These are phyloP conservation scores for Filosporella fistucella DNA, from an alignment of 495 filamentous ascomycete genomes.

Conservation along the genomic window DNA sequence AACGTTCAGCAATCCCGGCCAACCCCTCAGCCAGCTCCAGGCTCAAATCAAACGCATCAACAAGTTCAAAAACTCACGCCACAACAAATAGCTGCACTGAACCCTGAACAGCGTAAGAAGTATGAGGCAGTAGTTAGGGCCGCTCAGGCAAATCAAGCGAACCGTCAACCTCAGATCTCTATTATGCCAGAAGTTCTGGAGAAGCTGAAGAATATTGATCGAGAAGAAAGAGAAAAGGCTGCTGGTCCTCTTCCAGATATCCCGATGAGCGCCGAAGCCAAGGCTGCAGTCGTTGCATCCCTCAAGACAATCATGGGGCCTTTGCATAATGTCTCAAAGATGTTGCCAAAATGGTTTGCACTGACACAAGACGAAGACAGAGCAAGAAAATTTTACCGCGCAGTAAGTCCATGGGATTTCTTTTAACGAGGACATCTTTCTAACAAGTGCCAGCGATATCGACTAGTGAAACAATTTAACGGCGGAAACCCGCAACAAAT, in stretches of 20 bases:
- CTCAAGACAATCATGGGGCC: constrained; percentile 26
- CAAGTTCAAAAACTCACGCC: constrained; percentile 32
- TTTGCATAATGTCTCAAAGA: constrained; percentile 32
- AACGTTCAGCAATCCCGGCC: constrained; percentile 28
- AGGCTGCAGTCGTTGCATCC: constrained; percentile 29
- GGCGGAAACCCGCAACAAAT: constrained; percentile 42
- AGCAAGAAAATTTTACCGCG: constrained; percentile 39
- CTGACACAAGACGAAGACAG: constrained; percentile 36
- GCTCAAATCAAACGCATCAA: constrained; percentile 18
- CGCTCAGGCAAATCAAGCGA: constrained; percentile 5
- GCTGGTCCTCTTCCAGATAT: constrained; percentile 29
- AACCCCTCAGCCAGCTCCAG: constrained; percentile 10
- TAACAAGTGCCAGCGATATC: constrained; percentile 31
- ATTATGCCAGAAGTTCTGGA: background rate
- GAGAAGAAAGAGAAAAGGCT: constrained; percentile 17
- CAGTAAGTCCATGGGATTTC: constrained; percentile 30
- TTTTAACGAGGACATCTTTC: constrained; percentile 9
- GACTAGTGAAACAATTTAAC: constrained; percentile 55
- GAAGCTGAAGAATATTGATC: constrained; percentile 15
- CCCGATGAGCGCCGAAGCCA: constrained; percentile 33
- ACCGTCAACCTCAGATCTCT: background rate
- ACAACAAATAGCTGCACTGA: constrained; percentile 49
- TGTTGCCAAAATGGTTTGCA: constrained; percentile 35
- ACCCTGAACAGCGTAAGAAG: constrained; percentile 33
- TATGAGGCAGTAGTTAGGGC: constrained; percentile 18